A percentile compares a stretch with the other conserved stretches of the same genome.
Evolutionary conservation across 768 basidiomycete genomes (phyloP).

Genomic region (Pleurotus ostreatus): DNA sequence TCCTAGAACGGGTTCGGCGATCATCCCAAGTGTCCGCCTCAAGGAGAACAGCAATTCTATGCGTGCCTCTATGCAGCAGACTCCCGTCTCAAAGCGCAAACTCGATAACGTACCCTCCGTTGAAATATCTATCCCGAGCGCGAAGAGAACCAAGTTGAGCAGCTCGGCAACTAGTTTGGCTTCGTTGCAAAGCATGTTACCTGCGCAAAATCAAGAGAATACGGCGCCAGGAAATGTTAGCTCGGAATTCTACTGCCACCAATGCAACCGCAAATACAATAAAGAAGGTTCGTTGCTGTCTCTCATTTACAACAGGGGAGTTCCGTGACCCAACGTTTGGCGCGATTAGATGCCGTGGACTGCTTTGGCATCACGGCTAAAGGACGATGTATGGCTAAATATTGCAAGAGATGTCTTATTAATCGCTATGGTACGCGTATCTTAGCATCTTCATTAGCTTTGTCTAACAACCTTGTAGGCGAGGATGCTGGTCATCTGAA

Average conservation of each 20-base stretch:
- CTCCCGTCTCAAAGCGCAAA: conserved; percentile 44
- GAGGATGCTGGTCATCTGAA: conserved; percentile 7
- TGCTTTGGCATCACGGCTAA: conserved; percentile 10
- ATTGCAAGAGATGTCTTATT: conserved; percentile 63
- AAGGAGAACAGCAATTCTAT: conserved; percentile 43
- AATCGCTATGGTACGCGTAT: conserved; percentile 61
- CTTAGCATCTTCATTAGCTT: conserved; percentile 20
- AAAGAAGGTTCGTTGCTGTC: conserved; percentile 32
- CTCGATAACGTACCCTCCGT: conserved; percentile 12
- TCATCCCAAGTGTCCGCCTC: conserved; percentile 20
- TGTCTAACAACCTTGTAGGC: conserved; percentile 12
- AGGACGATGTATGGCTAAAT: conserved; percentile 52
- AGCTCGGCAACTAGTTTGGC: background rate
- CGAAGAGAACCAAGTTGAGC: conserved; percentile 29
- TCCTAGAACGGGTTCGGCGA: conserved; percentile 11
- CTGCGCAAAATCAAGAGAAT: conserved; percentile 8
- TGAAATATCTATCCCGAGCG: conserved; percentile 18
- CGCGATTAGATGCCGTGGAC: too few species aligned
- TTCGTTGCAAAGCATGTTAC: conserved; percentile 8
- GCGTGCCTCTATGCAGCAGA: conserved; percentile 19
- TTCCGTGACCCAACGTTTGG: conserved; percentile 2
- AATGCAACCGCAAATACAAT: conserved; percentile 64
- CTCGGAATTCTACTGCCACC: conserved; percentile 61
- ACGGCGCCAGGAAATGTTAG: conserved; percentile 27
- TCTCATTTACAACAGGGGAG: background rate